Evolutionary conservation across 345 rosid species (phyloP), one percentile per base, ranked within the genome.

Genomic region (Gossypium sturtianum): DNA sequence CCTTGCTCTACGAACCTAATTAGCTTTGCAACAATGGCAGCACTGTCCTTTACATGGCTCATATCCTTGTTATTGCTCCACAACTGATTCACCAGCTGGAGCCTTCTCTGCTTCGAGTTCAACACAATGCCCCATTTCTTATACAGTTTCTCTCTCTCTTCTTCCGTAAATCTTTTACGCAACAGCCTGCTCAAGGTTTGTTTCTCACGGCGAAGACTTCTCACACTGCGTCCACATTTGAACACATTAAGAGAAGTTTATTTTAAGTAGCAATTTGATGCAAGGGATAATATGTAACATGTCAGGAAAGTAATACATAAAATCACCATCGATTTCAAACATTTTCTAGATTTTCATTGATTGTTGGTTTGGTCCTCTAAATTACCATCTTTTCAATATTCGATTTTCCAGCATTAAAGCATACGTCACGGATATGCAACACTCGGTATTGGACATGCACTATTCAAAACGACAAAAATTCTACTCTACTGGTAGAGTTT

Each of bases 1-100:
- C 96, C 99, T 70, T 93, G 94, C 74, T 90, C 98, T 10, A 86
- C 87, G 61, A 95, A 90, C 79, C 88, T 85, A 20, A 88, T 85
- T 59, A 95, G 85, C 84, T 91, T 95, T 1, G 97, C 97, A 25
- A 95, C 88, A 29, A 95, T 79, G 1, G 90, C 75, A 22, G 97
- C 94, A 23, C 99, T 95, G 76, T 93, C 96, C 0, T 17, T 78
- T 11, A 89, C 72, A 63, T 83, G 98, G 77, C 70, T 81, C 77
- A 80, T 80, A 65, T 95, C 98, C 59, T 84, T 79, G 4, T 85
- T 66, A 75, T 86, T 79, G 79, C 86, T 87, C 99, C 99, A 95
- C 11, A 95, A 74, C 69, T 79, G 81, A 71, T 81, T 93, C 12
- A 86, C 89, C 71, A 95, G 84, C 82, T 93, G 98, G 53, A 86